Percentiles rank a stretch among this genome's conserved stretches.
Conservation (phyloP, 305 asterid genomes). For the Fraxinus greggii region DNA sequence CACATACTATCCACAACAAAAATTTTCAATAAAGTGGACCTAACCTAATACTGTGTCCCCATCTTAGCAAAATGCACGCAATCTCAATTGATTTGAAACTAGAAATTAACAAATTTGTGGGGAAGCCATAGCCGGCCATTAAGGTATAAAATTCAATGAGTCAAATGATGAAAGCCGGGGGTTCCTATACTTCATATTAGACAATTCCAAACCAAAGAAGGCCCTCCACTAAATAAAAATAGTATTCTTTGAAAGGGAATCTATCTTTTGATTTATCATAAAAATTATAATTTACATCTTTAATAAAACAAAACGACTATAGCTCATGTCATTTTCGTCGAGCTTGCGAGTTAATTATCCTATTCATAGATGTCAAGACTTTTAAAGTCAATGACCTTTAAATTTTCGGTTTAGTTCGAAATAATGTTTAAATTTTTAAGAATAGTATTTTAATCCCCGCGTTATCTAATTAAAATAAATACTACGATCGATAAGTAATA, state of each 20-base stretch:
- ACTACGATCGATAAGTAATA: background rate
- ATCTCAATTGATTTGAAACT: slow-evolving; percentile 22
- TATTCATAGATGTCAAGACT: background rate
- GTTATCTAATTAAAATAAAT: background rate
- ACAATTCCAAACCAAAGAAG: slow-evolving; percentile 39
- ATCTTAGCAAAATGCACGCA: slow-evolving; percentile 26
- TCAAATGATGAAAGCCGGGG: slow-evolving; percentile 37
- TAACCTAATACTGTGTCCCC: slow-evolving; percentile 34
- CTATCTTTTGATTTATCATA: background rate
- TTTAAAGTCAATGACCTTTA: background rate
- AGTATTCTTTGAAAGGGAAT: slow-evolving; percentile 5
- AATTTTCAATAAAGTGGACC: slow-evolving; percentile 14
- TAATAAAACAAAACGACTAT: background rate
- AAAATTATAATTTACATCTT: slow-evolving; percentile 1
- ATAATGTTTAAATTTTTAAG: background rate
- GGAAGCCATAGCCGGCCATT: slow-evolving; percentile 42
- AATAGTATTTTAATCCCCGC: background rate
- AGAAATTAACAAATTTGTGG: slow-evolving; percentile 29
- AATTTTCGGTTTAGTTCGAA: background rate
- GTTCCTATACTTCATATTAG: slow-evolving; percentile 26
- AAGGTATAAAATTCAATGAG: slow-evolving; percentile 38
- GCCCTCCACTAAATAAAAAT: slow-evolving; percentile 40
- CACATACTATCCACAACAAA: background rate
- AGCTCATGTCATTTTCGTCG: slow-evolving; percentile 10
- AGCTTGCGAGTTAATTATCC: slow-evolving; percentile 22